phyloP scores from a whole-genome alignment of 176 grass and related monocot genomes.

The Pontederia paniculata region DNA sequence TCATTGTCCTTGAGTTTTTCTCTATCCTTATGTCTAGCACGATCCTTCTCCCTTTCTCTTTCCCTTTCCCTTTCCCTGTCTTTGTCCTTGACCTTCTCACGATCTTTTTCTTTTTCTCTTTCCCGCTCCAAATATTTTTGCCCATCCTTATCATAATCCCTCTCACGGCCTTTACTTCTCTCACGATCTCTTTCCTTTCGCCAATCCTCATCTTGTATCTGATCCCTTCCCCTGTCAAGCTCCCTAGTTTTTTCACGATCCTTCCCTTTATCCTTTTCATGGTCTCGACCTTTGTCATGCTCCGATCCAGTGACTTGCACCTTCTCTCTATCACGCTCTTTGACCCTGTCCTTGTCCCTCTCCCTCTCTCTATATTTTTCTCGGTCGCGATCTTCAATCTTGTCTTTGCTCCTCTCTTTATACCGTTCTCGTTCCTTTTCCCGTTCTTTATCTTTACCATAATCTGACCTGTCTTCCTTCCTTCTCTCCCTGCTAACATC shows the following conservation, averaged over 20 bases:
- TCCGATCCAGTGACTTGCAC: neutral
- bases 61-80: constrained; percentile 11
- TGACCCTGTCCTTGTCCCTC: constrained; percentile 6
- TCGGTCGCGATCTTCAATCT: constrained; percentile 4
- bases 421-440: constrained; percentile 12
- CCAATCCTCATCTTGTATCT: neutral
- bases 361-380: constrained; percentile 15
- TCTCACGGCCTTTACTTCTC: constrained; percentile 4
- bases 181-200: constrained; percentile 1
- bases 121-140: constrained; percentile 5
- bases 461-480: constrained; percentile 4
- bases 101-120: constrained; percentile 1
- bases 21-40: constrained; percentile 7
- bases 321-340: constrained; percentile 3
- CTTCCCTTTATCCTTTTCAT: constrained; percentile 11
- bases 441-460: constrained; percentile 5
- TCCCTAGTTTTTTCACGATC: constrained; percentile 7
- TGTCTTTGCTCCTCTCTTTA: constrained; percentile 16
- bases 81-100: neutral
- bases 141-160: constrained; percentile 6
- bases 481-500: constrained; percentile 10
- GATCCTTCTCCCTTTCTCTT: constrained; percentile 8
- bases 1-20: constrained; percentile 1
- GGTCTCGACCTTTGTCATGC: neutral
- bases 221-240: constrained; percentile 5